Evolutionary conservation across 306 rosid genomes (phyloP).

Genomic region (Amphicarpaea edgeworthii): DNA sequence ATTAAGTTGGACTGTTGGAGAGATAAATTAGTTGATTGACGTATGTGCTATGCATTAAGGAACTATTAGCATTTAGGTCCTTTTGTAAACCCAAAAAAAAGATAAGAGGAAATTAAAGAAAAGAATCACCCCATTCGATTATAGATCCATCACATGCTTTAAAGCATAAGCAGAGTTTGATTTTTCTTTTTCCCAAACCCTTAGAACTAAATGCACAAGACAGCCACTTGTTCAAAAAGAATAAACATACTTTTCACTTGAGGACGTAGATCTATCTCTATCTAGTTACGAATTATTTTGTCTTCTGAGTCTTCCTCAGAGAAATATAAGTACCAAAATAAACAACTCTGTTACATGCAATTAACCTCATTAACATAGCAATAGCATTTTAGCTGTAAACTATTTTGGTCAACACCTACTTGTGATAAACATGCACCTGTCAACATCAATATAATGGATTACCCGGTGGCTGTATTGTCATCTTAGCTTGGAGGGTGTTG

Average conservation of each 20-base stretch:
- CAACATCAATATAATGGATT: background rate
- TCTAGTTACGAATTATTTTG: too few relatives aligned
- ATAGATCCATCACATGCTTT: background rate
- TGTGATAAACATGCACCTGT: constrained; percentile 28
- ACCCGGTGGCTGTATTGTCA: background rate
- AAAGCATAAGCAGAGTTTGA: background rate
- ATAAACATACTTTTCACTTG: background rate
- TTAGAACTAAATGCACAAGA: too few relatives aligned
- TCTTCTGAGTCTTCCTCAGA: background rate
- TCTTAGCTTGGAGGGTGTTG: constrained; percentile 20
- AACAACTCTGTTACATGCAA: background rate
- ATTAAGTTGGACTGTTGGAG: too few relatives aligned
- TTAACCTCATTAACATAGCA: too few relatives aligned
- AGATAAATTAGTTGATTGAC: background rate
- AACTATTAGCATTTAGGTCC: background rate
- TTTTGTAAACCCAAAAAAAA: background rate
- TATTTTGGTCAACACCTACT: constrained; percentile 34
- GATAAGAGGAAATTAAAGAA: background rate
- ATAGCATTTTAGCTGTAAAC: background rate
- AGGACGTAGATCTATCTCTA: constrained; percentile 21
- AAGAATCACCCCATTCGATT: background rate
- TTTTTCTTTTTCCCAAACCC: too few relatives aligned
- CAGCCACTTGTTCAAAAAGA: background rate
- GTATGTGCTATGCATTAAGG: too few relatives aligned
- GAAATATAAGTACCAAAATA: constrained; percentile 2